phyloP scores from a whole-genome alignment of 768 basidiomycete species.

The Naganishia vaughanmartiniae region DNA sequence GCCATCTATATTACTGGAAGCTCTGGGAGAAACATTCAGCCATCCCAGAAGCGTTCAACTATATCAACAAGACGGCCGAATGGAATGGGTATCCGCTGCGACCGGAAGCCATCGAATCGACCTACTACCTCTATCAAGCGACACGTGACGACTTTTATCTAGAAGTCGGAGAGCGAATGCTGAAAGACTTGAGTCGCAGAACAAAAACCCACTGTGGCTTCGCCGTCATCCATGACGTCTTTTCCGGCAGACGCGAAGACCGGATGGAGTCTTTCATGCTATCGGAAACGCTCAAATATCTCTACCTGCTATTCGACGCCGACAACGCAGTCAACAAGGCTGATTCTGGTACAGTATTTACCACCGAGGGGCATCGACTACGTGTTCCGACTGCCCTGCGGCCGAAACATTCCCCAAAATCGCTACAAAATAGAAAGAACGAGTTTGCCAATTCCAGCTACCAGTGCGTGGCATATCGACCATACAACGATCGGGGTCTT shows the following conservation, averaged over 20 bases:
- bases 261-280: conserved; percentile 97
- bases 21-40: conserved; percentile 83
- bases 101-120: conserved; percentile 87
- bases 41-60: conserved; percentile 89
- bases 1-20: conserved; percentile 92
- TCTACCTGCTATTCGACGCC: conserved; percentile 88
- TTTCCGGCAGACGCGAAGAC: conserved; percentile 62
- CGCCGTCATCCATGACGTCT: conserved; percentile 73
- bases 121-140: conserved; percentile 91
- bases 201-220: conserved; percentile 84
- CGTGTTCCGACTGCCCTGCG: conserved; percentile 64
- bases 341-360: conserved; percentile 84
- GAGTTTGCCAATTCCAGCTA: conserved; percentile 23
- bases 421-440: conserved; percentile 15
- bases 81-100: conserved; percentile 51
- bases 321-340: conserved; percentile 69
- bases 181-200: conserved; percentile 70
- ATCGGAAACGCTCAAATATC: conserved; percentile 83
- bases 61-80: conserved; percentile 57
- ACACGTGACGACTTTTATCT: conserved; percentile 90
- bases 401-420: conserved; percentile 57
- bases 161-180: conserved; percentile 78
- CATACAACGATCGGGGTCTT: conserved; percentile 55
- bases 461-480: conserved; percentile 65
- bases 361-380: conserved; percentile 91